phyloP scores from a whole-genome alignment of 2,329 filamentous ascomycete species.

The Phialocephala sp. region DNA sequence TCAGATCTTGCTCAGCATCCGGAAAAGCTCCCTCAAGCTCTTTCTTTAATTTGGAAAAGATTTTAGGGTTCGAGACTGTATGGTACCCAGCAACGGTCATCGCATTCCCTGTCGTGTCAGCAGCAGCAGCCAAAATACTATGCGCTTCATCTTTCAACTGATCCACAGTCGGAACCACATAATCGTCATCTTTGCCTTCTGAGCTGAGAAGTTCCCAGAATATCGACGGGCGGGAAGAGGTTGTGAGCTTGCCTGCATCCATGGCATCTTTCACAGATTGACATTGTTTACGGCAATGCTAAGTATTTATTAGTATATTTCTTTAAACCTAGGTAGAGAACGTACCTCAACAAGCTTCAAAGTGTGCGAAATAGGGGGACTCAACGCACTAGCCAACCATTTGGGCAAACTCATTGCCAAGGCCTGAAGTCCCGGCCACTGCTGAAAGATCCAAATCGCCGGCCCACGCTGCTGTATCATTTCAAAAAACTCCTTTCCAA shows the following conservation, averaged over 20 bases:
- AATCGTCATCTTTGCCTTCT: conserved; percentile 19
- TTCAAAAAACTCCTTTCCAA: conserved; percentile 38
- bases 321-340: too few relatives aligned
- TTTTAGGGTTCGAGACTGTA: conserved; percentile 38
- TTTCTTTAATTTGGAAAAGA: conserved; percentile 35
- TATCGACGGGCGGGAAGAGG: conserved; percentile 35
- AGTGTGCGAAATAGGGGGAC: conserved; percentile 27
- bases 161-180: conserved; percentile 26
- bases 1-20: conserved; percentile 40
- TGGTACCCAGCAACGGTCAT: conserved; percentile 44
- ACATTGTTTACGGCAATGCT: conserved; percentile 20
- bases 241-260: conserved; percentile 27
- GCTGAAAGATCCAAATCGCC: conserved; percentile 31
- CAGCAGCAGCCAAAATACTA: conserved; percentile 37
- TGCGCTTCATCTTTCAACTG: conserved; percentile 27
- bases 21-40: conserved; percentile 44
- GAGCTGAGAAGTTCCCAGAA: conserved; percentile 40
- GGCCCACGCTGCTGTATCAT: conserved; percentile 36
- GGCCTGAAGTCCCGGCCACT: conserved; percentile 31
- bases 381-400: conserved; percentile 35
- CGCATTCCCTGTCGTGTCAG: conserved; percentile 46
- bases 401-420: conserved; percentile 35
- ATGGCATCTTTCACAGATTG: conserved; percentile 13
- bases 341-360: conserved; percentile 32
- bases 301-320: too few relatives aligned